These are phyloP conservation scores for Spergularia azorica DNA, from an alignment of 179 eudicot genomes.

Conservation along the genomic window DNA sequence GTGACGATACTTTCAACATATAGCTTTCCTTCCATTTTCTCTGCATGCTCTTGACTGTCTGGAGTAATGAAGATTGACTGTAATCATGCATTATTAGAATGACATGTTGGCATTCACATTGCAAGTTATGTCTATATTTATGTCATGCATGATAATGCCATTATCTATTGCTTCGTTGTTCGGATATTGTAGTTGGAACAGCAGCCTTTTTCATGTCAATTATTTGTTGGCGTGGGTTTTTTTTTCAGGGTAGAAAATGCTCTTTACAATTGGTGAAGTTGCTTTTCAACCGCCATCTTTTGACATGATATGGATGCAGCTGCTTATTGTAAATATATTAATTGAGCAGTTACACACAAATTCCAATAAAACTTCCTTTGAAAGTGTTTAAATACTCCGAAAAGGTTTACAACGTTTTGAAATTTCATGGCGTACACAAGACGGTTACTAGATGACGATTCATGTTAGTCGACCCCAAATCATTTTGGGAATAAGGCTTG, in stretches of 20 bases:
- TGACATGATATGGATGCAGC: not conserved
- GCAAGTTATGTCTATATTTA: not conserved
- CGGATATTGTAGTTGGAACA: not conserved
- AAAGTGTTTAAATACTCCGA: too few species aligned
- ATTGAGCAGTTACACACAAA: not conserved
- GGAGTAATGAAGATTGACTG: slow-evolving; percentile 6
- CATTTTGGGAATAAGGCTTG: too few species aligned
- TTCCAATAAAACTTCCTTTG: too few species aligned
- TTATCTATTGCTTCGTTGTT: not conserved
- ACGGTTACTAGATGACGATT: too few species aligned
- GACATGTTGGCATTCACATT: not conserved
- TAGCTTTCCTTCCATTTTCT: slow-evolving; percentile 7
- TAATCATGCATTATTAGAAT: not conserved
- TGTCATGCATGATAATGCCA: slow-evolving; percentile 8
- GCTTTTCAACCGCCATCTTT: not conserved
- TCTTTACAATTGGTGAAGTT: not conserved
- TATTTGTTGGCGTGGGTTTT: not conserved
- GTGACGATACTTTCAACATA: slow-evolving; percentile 42
- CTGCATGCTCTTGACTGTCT: slow-evolving; percentile 16
- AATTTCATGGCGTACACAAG: too few species aligned
- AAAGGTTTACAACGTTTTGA: too few species aligned
- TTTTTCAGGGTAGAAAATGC: slow-evolving; percentile 1
- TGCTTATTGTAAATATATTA: not conserved
- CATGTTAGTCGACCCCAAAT: too few species aligned
- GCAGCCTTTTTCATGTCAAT: not conserved